These are phyloP conservation scores for Cordyceps javanica DNA, from an alignment of 2,329 filamentous ascomycete species.

Conservation along the genomic window DNA sequence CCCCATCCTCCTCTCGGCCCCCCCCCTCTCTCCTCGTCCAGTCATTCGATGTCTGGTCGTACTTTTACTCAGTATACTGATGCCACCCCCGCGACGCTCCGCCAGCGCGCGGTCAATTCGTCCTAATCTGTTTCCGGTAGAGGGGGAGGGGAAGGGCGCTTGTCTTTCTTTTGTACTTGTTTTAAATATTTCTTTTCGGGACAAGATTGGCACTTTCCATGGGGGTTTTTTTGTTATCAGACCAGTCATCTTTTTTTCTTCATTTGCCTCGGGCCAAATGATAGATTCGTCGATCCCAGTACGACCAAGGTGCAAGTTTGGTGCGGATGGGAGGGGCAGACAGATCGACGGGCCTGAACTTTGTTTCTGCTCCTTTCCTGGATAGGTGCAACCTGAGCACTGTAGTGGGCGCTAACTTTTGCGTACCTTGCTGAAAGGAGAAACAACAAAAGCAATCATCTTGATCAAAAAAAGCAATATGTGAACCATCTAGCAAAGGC, in stretches of 20 bases:
- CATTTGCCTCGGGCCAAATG: too few relatives aligned
- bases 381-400: not conserved
- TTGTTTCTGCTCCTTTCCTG: not conserved
- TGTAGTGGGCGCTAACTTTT: not conserved
- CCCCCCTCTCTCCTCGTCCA: not conserved
- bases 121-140: constrained; percentile 3
- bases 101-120: not conserved
- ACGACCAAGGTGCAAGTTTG: not conserved
- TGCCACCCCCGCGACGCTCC: not conserved
- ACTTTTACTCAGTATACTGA: too few relatives aligned
- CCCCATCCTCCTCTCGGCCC: not conserved
- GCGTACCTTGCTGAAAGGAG: not conserved
- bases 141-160: too few relatives aligned
- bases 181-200: not conserved
- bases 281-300: too few relatives aligned
- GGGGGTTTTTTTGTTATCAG: too few relatives aligned
- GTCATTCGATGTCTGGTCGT: not conserved
- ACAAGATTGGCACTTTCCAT: too few relatives aligned
- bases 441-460: not conserved
- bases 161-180: not conserved
- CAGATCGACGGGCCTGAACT: constrained; percentile 2
- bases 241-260: too few relatives aligned
- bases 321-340: not conserved
- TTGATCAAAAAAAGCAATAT: not conserved
- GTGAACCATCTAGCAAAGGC: not conserved